A percentile compares a stretch with the other conserved stretches of the same genome.
Evolutionary conservation across 176 grass and related monocot genomes (phyloP).

Genomic region (Carex parvula): DNA sequence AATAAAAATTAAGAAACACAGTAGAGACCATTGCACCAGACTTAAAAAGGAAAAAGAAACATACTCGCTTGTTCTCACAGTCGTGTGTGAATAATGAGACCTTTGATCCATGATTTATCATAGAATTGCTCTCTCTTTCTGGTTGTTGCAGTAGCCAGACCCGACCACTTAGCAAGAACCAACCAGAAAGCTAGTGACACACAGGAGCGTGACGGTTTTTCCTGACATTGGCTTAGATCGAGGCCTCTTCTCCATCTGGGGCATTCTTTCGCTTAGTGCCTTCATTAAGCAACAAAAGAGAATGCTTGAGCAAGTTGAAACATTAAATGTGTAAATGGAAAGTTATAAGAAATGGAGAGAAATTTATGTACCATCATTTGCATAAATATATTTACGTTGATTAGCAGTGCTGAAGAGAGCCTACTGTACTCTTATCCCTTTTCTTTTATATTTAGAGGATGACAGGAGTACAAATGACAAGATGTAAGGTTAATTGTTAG

Average conservation of each 20-base stretch:
- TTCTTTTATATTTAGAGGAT: not conserved
- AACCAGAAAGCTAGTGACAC: conserved; percentile 49
- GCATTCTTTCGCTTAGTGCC: conserved; percentile 54
- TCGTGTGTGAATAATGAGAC: conserved; percentile 22
- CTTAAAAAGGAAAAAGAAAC: conserved; percentile 11
- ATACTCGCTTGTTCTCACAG: conserved; percentile 49
- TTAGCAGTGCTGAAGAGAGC: not conserved
- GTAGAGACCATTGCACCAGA: not conserved
- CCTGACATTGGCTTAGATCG: conserved; percentile 40
- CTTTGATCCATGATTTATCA: conserved; percentile 24
- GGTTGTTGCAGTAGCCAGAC: conserved; percentile 19
- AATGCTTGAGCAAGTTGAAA: not conserved
- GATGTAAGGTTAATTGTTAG: conserved; percentile 2
- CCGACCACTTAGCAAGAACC: conserved; percentile 55
- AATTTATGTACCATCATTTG: conserved; percentile 27
- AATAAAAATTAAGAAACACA: not conserved
- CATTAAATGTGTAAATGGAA: not conserved
- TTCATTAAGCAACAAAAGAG: conserved; percentile 24
- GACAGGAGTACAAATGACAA: not conserved
- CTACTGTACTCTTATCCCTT: not conserved
- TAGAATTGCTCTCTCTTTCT: not conserved
- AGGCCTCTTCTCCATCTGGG: conserved; percentile 64
- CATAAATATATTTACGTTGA: not conserved
- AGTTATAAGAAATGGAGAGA: not conserved
- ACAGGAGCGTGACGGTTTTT: conserved; percentile 44